These are phyloP conservation scores for Magnaporthiopsis incrustans DNA, from an alignment of 2,329 filamentous ascomycete genomes.

Conservation along the genomic window DNA sequence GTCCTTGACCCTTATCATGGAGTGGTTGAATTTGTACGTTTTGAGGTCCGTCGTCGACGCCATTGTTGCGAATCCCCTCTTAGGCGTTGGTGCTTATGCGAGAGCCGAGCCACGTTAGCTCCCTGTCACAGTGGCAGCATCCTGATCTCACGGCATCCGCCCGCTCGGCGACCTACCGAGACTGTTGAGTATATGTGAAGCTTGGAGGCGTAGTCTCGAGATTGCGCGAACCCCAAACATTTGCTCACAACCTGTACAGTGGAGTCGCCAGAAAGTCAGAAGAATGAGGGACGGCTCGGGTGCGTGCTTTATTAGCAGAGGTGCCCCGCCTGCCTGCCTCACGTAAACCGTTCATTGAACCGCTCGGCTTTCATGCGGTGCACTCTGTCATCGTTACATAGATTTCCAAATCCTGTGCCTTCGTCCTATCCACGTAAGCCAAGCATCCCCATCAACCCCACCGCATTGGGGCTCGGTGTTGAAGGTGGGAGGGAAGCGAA, in stretches of 20 bases:
- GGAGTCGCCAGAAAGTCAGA: neutral
- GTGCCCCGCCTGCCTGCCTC: neutral
- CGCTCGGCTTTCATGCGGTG: too few species aligned
- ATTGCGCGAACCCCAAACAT: constrained; percentile 23
- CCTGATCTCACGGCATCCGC: neutral
- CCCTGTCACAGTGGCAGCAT: neutral
- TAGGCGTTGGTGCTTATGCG: neutral
- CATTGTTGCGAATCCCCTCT: constrained; percentile 38
- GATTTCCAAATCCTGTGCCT: neutral
- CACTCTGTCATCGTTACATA: neutral
- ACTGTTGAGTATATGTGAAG: constrained; percentile 2
- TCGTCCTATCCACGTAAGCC: neutral
- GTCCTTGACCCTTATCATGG: constrained; percentile 94
- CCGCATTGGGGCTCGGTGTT: neutral
- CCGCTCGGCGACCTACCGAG: neutral
- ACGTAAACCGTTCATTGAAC: neutral
- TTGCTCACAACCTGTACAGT: neutral
- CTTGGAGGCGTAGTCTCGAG: constrained; percentile 20
- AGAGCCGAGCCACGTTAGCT: neutral
- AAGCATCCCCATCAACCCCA: neutral
- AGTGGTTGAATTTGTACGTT: constrained; percentile 82
- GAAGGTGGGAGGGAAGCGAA: neutral
- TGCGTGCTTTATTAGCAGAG: neutral
- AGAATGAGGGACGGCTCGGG: neutral
- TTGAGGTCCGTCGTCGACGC: constrained; percentile 63